Percentiles rank a stretch among this genome's conserved stretches.
These are phyloP conservation scores for Ilyonectria mors-panacis DNA, from an alignment of 2,329 filamentous ascomycete species.

Conservation along the genomic window DNA sequence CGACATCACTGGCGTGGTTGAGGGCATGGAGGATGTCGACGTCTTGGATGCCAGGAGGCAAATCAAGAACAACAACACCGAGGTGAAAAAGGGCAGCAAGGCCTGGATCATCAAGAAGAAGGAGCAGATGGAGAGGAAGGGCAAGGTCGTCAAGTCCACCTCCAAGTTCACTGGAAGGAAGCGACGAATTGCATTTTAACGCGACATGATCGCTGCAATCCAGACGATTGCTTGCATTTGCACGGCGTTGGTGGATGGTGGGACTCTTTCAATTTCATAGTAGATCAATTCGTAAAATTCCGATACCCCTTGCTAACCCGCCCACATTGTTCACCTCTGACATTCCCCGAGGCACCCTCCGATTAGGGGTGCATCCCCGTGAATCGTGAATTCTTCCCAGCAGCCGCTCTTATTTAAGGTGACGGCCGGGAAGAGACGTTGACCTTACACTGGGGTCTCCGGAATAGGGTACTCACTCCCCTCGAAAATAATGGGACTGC, in stretches of 20 bases:
- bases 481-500: too few relatives aligned
- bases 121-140: conserved; percentile 94
- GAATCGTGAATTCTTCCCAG: too few relatives aligned
- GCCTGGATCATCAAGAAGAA: conserved; percentile 89
- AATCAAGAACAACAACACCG: conserved; percentile 62
- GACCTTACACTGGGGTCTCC: too few relatives aligned
- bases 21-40: conserved; percentile 90
- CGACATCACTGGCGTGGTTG: conserved; percentile 92
- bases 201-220: conserved; percentile 25
- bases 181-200: conserved; percentile 81
- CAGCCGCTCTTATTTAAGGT: too few relatives aligned
- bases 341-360: too few relatives aligned
- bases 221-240: conserved; percentile 44
- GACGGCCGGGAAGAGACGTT: too few relatives aligned
- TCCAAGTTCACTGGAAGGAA: conserved; percentile 97
- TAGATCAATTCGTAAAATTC: conserved; percentile 3
- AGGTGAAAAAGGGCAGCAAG: conserved; percentile 85
- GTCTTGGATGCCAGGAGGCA: conserved; percentile 78
- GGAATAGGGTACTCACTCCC: too few relatives aligned
- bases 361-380: too few relatives aligned
- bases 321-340: conserved; percentile 1
- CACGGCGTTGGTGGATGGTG: conserved; percentile 49
- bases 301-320: conserved; percentile 37
- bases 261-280: conserved; percentile 12
- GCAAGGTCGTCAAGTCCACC: conserved; percentile 91